These are phyloP conservation scores for Clavariopsis aquatica DNA, from an alignment of 495 filamentous ascomycete species.

Conservation along the genomic window DNA sequence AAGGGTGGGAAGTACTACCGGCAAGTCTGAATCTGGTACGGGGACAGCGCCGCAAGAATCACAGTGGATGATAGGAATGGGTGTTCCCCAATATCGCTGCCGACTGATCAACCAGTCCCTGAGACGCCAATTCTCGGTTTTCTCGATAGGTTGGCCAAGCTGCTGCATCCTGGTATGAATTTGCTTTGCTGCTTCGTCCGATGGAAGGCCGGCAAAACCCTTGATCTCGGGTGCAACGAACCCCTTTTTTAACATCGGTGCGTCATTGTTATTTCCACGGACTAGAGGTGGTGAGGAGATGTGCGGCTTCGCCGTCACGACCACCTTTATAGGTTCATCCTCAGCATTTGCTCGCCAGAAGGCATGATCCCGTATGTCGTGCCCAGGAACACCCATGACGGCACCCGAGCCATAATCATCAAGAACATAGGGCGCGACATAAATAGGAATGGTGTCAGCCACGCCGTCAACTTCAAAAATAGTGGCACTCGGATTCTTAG, in stretches of 20 bases:
- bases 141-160: conserved; percentile 56
- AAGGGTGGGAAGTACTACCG: conserved; percentile 72
- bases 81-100: conserved; percentile 87
- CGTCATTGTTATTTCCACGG: conserved; percentile 38
- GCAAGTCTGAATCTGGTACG: conserved; percentile 73
- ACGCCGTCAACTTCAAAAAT: conserved; percentile 55
- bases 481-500: conserved; percentile 61
- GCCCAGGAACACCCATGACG: conserved; percentile 89
- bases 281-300: background rate
- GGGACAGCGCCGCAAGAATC: conserved; percentile 72
- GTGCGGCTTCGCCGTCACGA: conserved; percentile 3
- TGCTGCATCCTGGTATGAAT: conserved; percentile 60
- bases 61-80: conserved; percentile 89
- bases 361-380: conserved; percentile 72
- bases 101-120: conserved; percentile 87
- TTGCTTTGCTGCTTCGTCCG: conserved; percentile 61
- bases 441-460: conserved; percentile 66
- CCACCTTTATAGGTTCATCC: conserved; percentile 20
- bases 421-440: conserved; percentile 81
- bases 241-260: conserved; percentile 53
- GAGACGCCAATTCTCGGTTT: conserved; percentile 70
- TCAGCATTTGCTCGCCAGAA: conserved; percentile 74
- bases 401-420: conserved; percentile 85
- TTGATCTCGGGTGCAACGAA: conserved; percentile 50
- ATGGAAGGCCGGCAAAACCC: conserved; percentile 56